These are phyloP conservation scores for Grifola frondosa DNA, from an alignment of 1,284 basidiomycete species.

Conservation along the genomic window DNA sequence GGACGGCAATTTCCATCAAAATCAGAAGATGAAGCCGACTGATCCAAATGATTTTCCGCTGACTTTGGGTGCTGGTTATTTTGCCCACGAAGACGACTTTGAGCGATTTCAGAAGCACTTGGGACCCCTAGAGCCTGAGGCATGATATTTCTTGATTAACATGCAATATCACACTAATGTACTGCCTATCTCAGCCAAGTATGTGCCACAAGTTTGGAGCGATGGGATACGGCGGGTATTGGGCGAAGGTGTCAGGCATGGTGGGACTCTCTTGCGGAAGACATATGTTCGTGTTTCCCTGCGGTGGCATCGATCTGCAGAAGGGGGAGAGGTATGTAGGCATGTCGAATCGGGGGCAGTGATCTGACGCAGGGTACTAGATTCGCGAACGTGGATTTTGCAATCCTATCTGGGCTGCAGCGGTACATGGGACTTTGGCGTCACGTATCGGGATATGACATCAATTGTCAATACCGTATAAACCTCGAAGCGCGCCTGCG, in stretches of 20 bases:
- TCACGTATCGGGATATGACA: slow-evolving; percentile 3
- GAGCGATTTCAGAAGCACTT: not conserved
- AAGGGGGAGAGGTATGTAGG: slow-evolving; percentile 1
- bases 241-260: not conserved
- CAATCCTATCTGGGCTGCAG: not conserved
- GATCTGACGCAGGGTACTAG: not conserved
- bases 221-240: slow-evolving; percentile 4
- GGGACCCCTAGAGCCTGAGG: not conserved
- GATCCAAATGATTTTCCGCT: slow-evolving; percentile 9
- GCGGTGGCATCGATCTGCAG: not conserved
- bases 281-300: slow-evolving; percentile 5
- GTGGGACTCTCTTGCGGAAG: slow-evolving; percentile 1
- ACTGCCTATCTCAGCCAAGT: not conserved
- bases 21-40: slow-evolving; percentile 12
- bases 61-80: slow-evolving; percentile 1
- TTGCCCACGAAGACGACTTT: slow-evolving; percentile 7
- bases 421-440: not conserved
- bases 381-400: not conserved
- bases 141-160: not conserved
- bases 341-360: not conserved
- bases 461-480: slow-evolving; percentile 8
- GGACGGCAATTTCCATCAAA: slow-evolving; percentile 15
- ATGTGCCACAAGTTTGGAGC: slow-evolving; percentile 7
- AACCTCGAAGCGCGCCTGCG: not conserved
- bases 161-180: too few species aligned